phyloP scores from a whole-genome alignment of 371 early-diverging fungal species.

The Mortierella sp. region DNA sequence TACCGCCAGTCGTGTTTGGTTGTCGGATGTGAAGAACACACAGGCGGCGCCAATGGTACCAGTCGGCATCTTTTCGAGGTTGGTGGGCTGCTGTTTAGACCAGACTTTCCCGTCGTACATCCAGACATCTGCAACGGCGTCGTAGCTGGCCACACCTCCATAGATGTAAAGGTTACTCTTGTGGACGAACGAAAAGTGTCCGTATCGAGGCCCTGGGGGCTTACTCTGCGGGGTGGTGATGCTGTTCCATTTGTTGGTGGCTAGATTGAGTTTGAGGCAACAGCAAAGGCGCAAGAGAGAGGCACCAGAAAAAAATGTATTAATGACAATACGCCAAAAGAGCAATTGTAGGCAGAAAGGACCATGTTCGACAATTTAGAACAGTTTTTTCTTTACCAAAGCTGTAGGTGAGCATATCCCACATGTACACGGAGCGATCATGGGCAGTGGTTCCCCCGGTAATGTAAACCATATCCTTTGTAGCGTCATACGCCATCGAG shows the following conservation, averaged over 20 bases:
- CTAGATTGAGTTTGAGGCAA: conserved; percentile 2
- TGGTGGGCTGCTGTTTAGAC: conserved; percentile 13
- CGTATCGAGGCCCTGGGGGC: conserved; percentile 31
- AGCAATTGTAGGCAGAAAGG: background rate
- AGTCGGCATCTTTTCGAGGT: conserved; percentile 15
- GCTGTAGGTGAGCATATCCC: conserved; percentile 30
- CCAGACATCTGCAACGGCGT: conserved; percentile 32
- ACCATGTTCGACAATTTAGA: background rate
- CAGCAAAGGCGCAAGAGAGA: background rate
- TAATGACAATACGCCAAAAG: background rate
- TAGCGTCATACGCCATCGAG: conserved; percentile 47
- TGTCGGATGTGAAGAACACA: conserved; percentile 18
- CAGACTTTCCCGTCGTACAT: conserved; percentile 34
- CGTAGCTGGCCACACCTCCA: conserved; percentile 17
- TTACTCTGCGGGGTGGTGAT: background rate
- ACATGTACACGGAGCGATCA: conserved; percentile 1
- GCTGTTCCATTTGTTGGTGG: conserved; percentile 44
- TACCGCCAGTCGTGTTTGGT: conserved; percentile 20
- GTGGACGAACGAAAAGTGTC: conserved; percentile 48
- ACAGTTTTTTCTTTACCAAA: conserved; percentile 26
- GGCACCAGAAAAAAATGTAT: no score
- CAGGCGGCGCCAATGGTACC: conserved; percentile 27
- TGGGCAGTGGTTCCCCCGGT: conserved; percentile 39
- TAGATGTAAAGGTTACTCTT: conserved; percentile 42
- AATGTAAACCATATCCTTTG: conserved; percentile 49